Evolutionary conservation across 495 filamentous ascomycete species (phyloP).

Genomic region (Venustampulla echinocandica): DNA sequence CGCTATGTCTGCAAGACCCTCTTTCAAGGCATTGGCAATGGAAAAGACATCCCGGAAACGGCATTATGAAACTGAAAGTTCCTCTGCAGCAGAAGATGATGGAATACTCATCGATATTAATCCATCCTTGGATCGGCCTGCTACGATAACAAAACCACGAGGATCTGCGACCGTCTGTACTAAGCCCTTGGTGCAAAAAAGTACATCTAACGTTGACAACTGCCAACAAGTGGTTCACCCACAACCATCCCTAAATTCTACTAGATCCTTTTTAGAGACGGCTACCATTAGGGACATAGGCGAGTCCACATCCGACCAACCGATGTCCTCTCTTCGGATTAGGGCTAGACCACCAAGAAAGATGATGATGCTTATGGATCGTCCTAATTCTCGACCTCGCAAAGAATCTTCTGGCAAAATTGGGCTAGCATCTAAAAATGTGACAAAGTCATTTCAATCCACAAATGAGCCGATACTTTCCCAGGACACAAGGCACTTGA

Average conservation of each 20-base stretch:
- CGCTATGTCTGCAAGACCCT: not conserved
- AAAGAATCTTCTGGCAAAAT: not conserved
- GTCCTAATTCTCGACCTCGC: conserved; percentile 1
- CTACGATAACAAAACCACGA: no score
- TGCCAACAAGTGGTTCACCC: no score
- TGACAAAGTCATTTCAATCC: not conserved
- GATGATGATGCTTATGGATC: conserved; percentile 24
- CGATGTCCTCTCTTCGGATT: conserved; percentile 15
- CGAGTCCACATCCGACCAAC: conserved; percentile 1
- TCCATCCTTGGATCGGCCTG: no score
- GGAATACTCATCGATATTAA: no score
- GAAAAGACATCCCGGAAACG: not conserved
- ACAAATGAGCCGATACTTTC: conserved; percentile 6
- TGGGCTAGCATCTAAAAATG: not conserved
- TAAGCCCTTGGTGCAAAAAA: no score
- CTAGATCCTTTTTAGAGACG: no score
- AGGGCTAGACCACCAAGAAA: conserved; percentile 20
- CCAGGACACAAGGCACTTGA: conserved; percentile 12
- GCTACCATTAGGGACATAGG: not conserved
- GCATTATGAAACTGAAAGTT: no score
- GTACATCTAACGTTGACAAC: no score
- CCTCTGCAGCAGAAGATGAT: no score
- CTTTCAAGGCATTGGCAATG: not conserved
- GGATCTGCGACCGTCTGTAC: no score
- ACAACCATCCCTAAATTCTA: no score